Base-by-base conservation (phyloP, 2,329 filamentous ascomycete genomes). In the Colletotrichum coccodes region DNA sequence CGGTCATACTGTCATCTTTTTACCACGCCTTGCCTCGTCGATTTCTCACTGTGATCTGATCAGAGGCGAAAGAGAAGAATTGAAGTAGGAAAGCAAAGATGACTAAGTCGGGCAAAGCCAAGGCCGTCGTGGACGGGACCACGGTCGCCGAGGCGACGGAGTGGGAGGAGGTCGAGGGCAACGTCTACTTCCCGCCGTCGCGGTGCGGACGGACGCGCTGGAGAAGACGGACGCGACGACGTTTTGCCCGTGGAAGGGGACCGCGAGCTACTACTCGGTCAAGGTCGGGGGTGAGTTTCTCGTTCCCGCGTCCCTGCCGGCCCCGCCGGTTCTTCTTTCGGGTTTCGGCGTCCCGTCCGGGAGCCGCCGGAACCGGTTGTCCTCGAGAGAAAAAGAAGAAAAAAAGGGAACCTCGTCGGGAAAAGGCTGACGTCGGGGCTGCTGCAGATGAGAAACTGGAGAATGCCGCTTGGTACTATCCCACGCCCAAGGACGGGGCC, bases 391-490 rank as follows among this genome's bases (percentile, higher is more conserved):
- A n/a, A n/a, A n/a, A n/a, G n/a, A n/a, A n/a, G n/a, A n/a, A n/a
- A n/a, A n/a, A n/a, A n/a, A n/a, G n/a, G n/a, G n/a, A n/a, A n/a
- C n/a, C n/a, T n/a, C n/a, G n/a, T n/a, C n/a, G n/a, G n/a, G n/a
- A n/a, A n/a, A n/a, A n/a, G 32, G n/a, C n/a, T 56, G 30, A 42
- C 38, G 36, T 21, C 59, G 30, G 68, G 21, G 40, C 42, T 52
- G 30, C 23, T 23, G 9, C 64, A 84, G 85, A 82, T 44, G 79
- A 80, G 6, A 81, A 83, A 59, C 68, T 87, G 23, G 78, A 83
- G 40, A 86, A 90, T 69, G 86, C 85, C 3, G 88, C 87, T 0
- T 90, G 88, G 88, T 89, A 86, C 71, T 90, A 90, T 70, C 82
- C 86, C 3, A 74, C 82, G 47, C 83, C 87, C 1, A 78, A 79